Conservation (phyloP, 2,329 filamentous ascomycete species). For the Xylaria digitata region DNA sequence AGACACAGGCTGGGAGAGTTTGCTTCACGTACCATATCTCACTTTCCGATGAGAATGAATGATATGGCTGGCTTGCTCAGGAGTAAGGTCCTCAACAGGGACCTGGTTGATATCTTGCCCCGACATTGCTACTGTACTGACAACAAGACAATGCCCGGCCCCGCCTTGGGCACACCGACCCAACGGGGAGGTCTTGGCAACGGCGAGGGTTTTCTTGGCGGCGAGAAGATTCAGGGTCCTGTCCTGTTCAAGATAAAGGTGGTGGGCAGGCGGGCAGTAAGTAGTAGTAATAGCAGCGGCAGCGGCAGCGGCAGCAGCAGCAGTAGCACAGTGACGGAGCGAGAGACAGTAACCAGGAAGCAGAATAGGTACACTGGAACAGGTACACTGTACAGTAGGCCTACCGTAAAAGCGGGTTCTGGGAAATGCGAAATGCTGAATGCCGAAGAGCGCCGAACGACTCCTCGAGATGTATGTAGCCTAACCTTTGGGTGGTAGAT, state of each 20-base stretch:
- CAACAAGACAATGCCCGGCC: conserved; percentile 29
- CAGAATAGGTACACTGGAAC: background rate
- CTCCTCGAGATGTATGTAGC: background rate
- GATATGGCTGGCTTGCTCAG: conserved; percentile 74
- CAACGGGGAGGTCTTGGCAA: conserved; percentile 22
- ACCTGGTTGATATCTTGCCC: conserved; percentile 53
- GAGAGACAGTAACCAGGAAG: conserved; percentile 5
- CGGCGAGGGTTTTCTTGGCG: conserved; percentile 23
- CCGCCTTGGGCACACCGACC: conserved; percentile 31
- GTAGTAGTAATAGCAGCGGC: too few relatives aligned
- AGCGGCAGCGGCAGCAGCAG: conserved; percentile 2
- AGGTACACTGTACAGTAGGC: conserved; percentile 12
- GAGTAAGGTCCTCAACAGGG: conserved; percentile 67
- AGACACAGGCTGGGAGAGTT: background rate
- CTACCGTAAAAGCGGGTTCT: conserved; percentile 33
- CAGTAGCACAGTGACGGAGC: conserved; percentile 6
- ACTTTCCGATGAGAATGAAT: conserved; percentile 77
- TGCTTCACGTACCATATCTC: conserved; percentile 68
- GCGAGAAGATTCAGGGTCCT: conserved; percentile 4
- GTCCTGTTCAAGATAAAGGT: conserved; percentile 1
- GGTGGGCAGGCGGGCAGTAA: background rate
- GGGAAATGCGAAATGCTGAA: conserved; percentile 14
- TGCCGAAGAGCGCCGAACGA: conserved; percentile 33
- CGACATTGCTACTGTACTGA: conserved; percentile 43
- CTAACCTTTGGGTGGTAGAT: background rate